phyloP scores from a whole-genome alignment of 2,329 filamentous ascomycete genomes.

The Trichoderma sp. region DNA sequence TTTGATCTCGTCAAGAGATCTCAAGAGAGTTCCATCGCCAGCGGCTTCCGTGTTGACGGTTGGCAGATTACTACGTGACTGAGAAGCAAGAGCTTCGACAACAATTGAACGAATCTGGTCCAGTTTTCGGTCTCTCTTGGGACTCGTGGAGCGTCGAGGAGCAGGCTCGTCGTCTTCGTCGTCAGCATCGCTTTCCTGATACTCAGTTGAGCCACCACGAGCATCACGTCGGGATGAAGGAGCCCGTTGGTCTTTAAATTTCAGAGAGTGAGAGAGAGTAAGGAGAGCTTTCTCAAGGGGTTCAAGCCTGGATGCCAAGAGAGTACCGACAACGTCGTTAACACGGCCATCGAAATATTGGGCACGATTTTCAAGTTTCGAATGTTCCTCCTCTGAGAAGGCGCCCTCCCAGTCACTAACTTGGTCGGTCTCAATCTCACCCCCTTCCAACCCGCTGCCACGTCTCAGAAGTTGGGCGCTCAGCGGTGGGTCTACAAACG shows the following conservation, averaged over 20 bases:
- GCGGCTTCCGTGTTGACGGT: slow-evolving; percentile 36
- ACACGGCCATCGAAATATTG: slow-evolving; percentile 91
- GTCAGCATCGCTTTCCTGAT: slow-evolving; percentile 85
- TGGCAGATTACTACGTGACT: slow-evolving; percentile 50
- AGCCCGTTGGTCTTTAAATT: slow-evolving; percentile 58
- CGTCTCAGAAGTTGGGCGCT: slow-evolving; percentile 56
- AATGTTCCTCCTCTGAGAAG: slow-evolving; percentile 79
- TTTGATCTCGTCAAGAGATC: slow-evolving; percentile 68
- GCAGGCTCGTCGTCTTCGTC: slow-evolving; percentile 81
- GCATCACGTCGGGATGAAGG: slow-evolving; percentile 61
- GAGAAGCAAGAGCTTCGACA: slow-evolving; percentile 70
- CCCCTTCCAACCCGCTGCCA: slow-evolving; percentile 47
- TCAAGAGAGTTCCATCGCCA: slow-evolving; percentile 59
- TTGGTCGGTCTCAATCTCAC: slow-evolving; percentile 57
- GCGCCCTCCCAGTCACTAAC: slow-evolving; percentile 92
- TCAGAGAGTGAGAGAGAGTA: slow-evolving; percentile 72
- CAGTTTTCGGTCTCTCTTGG: slow-evolving; percentile 74
- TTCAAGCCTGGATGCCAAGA: slow-evolving; percentile 75
- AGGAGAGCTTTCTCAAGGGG: slow-evolving; percentile 81
- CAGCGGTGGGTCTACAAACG: slow-evolving; percentile 58
- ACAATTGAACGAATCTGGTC: slow-evolving; percentile 79
- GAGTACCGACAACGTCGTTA: slow-evolving; percentile 78
- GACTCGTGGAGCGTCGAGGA: slow-evolving; percentile 72
- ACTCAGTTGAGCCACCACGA: slow-evolving; percentile 71
- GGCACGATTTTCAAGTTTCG: slow-evolving; percentile 78